These are phyloP conservation scores for Mollisiaceae sp. DNA, from an alignment of 2,329 filamentous ascomycete species.

Conservation along the genomic window DNA sequence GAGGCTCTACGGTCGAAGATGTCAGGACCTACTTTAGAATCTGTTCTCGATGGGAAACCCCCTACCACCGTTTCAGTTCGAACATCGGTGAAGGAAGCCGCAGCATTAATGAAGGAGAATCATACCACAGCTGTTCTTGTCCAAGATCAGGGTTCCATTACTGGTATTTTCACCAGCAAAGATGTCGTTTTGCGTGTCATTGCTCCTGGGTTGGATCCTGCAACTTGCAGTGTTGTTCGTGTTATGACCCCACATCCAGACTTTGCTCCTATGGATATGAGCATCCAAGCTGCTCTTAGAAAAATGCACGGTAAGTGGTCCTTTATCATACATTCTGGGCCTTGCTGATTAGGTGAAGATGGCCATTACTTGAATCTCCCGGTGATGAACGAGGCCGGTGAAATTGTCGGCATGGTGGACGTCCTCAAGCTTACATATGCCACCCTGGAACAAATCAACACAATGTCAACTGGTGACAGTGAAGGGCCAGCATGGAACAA, in stretches of 20 bases:
- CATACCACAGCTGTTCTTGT: constrained; percentile 96
- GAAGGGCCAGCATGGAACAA: constrained; percentile 99
- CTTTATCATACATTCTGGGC: constrained; percentile 3
- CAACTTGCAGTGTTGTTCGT: constrained; percentile 94
- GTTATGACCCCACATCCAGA: constrained; percentile 99
- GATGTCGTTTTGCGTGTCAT: constrained; percentile 98
- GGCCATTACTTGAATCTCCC: constrained; percentile 97
- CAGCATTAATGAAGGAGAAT: constrained; percentile 96
- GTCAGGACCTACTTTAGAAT: constrained; percentile 96
- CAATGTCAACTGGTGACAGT: constrained; percentile 84
- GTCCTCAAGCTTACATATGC: constrained; percentile 98
- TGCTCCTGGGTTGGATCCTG: constrained; percentile 90
- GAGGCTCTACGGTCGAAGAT: constrained; percentile 95
- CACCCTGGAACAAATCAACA: constrained; percentile 96
- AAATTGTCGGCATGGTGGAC: constrained; percentile 99
- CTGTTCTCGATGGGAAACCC: constrained; percentile 87
- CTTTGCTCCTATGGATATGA: constrained; percentile 99
- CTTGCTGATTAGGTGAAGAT: constrained; percentile 59
- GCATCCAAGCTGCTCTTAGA: constrained; percentile 92
- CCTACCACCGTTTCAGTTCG: constrained; percentile 94
- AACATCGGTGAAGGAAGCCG: constrained; percentile 95
- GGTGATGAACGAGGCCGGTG: constrained; percentile 95
- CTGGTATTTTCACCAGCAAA: constrained; percentile 99
- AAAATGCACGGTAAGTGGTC: constrained; percentile 93
- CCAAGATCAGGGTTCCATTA: constrained; percentile 95